Evolutionary conservation across 768 basidiomycete species (phyloP).

Genomic region (Coprinopsis cinerea): DNA sequence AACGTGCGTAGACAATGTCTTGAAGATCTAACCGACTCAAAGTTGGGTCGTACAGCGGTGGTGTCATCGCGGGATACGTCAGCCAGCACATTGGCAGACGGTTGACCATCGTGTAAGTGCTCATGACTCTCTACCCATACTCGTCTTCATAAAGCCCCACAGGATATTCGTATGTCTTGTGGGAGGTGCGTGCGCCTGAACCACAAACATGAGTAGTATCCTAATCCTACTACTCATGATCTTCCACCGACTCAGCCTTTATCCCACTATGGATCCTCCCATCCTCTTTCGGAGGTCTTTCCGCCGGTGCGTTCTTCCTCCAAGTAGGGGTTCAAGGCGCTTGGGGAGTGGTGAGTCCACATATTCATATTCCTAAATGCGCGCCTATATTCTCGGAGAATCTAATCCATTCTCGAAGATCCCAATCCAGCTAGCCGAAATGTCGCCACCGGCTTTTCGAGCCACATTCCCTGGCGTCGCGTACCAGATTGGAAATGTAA

Average conservation of each 20-base stretch:
- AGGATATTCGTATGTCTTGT: slow-evolving; percentile 53
- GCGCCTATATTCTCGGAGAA: slow-evolving; percentile 29
- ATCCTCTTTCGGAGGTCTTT: slow-evolving; percentile 53
- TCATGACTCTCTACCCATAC: neutral
- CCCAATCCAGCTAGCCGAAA: slow-evolving; percentile 77
- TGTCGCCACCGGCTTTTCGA: slow-evolving; percentile 85
- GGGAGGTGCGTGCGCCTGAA: slow-evolving; percentile 29
- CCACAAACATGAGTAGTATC: neutral
- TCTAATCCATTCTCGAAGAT: slow-evolving; percentile 23
- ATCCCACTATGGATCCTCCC: slow-evolving; percentile 88
- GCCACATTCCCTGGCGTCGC: slow-evolving; percentile 83
- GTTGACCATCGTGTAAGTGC: slow-evolving; percentile 64
- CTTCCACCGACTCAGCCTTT: slow-evolving; percentile 29
- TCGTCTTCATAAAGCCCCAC: neutral
- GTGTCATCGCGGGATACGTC: slow-evolving; percentile 61
- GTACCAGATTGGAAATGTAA: slow-evolving; percentile 75
- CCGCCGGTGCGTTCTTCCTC: slow-evolving; percentile 82
- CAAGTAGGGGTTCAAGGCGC: slow-evolving; percentile 90
- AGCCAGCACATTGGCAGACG: slow-evolving; percentile 79
- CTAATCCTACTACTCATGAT: too few relatives aligned
- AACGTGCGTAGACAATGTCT: slow-evolving; percentile 20
- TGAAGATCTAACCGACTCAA: neutral
- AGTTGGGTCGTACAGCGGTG: slow-evolving; percentile 38
- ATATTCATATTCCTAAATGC: slow-evolving; percentile 38
- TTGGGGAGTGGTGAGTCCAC: slow-evolving; percentile 72